Evolutionary conservation across 2,329 filamentous ascomycete genomes (phyloP), one percentile per base, ranked within the genome.

Genomic region (Exophiala sideris): DNA sequence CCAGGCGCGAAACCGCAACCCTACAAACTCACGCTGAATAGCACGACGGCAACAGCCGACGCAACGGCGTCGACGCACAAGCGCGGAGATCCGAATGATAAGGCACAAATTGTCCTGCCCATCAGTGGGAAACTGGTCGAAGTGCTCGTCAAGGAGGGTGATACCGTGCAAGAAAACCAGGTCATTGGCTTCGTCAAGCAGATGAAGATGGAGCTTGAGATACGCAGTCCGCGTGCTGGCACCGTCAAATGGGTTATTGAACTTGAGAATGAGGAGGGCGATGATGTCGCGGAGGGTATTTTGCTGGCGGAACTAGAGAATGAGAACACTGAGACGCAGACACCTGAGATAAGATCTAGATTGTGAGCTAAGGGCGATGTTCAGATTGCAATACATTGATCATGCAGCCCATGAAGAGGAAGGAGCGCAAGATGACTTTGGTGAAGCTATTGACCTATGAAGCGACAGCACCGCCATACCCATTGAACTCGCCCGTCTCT

Each of bases 151-250:
- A 73, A 79, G 5, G 73, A 75, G 3, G 79, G 79, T 0, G 78
- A 82, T 54, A 59, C 54, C 5, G 68, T 82, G 0, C 66, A 65
- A 16, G 70, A 77, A 56, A 79, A 80, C 1, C 76, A 84, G 36
- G 68, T 79, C 0, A 70, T 86, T 59, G 79, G 72, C 6, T 80
- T 86, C 14, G 76, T 86, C 16, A 79, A 80, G 66, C 83, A 86
- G 67, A 85, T 85, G 82, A 86, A 86, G 68, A 86, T 86, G 83
- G 83, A 86, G 59, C 67, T 86, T n/a, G 83, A 86, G 62, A 77
- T 86, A 2, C 67, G 83, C 18, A 74, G 73, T 50, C 70, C 73
- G 12, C 71, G 71, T 3, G 69, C 71, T 1, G 82, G 82, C 0
- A 65, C 63, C 2, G 73, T 81, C 3, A 69, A 65, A 1, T 84